phyloP scores from a whole-genome alignment of 768 basidiomycete genomes.

The Tulasnella calospora region DNA sequence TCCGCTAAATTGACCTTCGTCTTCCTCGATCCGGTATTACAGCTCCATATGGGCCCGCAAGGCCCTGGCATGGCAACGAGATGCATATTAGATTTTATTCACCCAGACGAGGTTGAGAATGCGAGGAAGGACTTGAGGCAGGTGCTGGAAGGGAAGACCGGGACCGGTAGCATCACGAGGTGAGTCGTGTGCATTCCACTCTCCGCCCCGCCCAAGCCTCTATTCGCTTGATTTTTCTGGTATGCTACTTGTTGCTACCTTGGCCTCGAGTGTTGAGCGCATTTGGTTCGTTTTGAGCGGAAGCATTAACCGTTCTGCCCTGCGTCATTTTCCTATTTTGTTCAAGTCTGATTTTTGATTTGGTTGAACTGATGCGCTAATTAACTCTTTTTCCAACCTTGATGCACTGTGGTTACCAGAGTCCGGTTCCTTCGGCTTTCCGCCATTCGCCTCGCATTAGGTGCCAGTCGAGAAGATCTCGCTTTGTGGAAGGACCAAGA shows the following conservation, averaged over 20 bases:
- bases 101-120: slow-evolving; percentile 75
- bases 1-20: slow-evolving; percentile 71
- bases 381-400: slow-evolving; percentile 1
- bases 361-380: neutral
- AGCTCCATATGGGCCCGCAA: slow-evolving; percentile 64
- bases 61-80: slow-evolving; percentile 63
- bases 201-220: slow-evolving; percentile 20
- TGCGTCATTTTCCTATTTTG: neutral
- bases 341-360: neutral
- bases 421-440: slow-evolving; percentile 76
- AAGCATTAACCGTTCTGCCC: neutral
- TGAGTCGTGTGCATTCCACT: slow-evolving; percentile 33
- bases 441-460: slow-evolving; percentile 65
- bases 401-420: slow-evolving; percentile 39
- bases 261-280: neutral
- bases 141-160: slow-evolving; percentile 65
- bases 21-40: slow-evolving; percentile 77
- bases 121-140: slow-evolving; percentile 69
- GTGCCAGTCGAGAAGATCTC: slow-evolving; percentile 46
- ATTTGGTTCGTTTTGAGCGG: neutral
- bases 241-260: neutral
- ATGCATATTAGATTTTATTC: slow-evolving; percentile 70
- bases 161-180: slow-evolving; percentile 83
- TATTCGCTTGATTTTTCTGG: neutral
- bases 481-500: slow-evolving; percentile 59